A percentile compares a stretch with the other conserved stretches of the same genome.
phyloP scores from a whole-genome alignment of 2,329 filamentous ascomycete genomes.

The Trichoderma sp. region DNA sequence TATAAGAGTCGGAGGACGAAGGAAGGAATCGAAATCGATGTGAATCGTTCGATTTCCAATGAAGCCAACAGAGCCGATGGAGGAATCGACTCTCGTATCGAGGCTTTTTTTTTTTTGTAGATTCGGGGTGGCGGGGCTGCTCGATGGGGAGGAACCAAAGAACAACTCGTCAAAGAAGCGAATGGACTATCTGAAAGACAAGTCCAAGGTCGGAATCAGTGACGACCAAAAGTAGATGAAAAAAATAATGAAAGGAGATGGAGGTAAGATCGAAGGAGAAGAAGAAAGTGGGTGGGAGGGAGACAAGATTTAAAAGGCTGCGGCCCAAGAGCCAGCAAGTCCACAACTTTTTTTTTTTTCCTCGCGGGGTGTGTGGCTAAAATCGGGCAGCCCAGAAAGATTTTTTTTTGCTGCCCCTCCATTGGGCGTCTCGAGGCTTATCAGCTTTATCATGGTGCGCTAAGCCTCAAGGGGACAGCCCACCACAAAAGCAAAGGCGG shows the following conservation, averaged over 20 bases:
- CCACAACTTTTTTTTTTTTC: conserved; percentile 32
- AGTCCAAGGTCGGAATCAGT: conserved; percentile 40
- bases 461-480: conserved; percentile 22
- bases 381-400: conserved; percentile 23
- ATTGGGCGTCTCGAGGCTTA: conserved; percentile 32
- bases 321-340: conserved; percentile 21
- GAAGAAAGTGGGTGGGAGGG: conserved; percentile 19
- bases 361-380: conserved; percentile 23
- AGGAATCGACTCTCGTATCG: conserved; percentile 46
- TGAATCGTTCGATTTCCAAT: conserved; percentile 6
- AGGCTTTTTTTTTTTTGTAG: conserved; percentile 37
- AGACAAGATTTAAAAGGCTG: conserved; percentile 35
- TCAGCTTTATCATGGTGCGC: conserved; percentile 31
- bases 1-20: conserved; percentile 7
- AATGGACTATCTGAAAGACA: conserved; percentile 30
- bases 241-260: conserved; percentile 33
- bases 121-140: conserved; percentile 30
- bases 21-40: not conserved
- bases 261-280: conserved; percentile 23
- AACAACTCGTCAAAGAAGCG: conserved; percentile 32
- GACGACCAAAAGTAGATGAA: conserved; percentile 41
- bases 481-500: conserved; percentile 26
- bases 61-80: conserved; percentile 41
- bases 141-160: conserved; percentile 35
- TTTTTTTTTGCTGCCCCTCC: conserved; percentile 23